These are phyloP conservation scores for Tylopilus vinaceipallidus DNA, from an alignment of 768 basidiomycete genomes.

Conservation along the genomic window DNA sequence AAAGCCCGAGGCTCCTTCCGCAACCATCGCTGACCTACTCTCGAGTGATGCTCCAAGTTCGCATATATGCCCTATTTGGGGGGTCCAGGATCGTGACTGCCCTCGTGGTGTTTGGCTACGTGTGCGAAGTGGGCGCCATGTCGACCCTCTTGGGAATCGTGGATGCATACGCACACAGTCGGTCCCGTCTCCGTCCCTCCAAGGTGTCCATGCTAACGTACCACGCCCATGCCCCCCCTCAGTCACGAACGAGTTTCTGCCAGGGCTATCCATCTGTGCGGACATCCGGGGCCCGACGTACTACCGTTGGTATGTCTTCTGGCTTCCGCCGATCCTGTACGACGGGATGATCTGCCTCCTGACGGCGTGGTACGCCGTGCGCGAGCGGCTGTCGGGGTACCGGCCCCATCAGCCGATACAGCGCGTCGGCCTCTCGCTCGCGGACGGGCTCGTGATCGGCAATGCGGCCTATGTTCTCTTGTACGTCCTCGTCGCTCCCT, in stretches of 20 bases:
- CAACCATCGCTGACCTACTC: background rate
- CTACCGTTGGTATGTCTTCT: background rate
- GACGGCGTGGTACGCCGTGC: constrained; percentile 3
- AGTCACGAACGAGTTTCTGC: constrained; percentile 10
- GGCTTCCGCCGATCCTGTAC: constrained; percentile 9
- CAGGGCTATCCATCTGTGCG: constrained; percentile 5
- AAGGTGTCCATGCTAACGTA: no score
- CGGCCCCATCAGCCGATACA: background rate
- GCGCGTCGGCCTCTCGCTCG: constrained; percentile 2
- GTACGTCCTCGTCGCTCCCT: background rate
- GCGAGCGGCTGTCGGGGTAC: background rate
- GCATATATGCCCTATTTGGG: constrained; percentile 2
- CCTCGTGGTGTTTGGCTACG: constrained; percentile 10
- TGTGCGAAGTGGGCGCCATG: constrained; percentile 15
- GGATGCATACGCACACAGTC: background rate
- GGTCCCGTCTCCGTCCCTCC: no score
- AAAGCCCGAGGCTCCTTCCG: background rate
- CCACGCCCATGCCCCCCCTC: no score
- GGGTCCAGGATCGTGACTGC: constrained; percentile 9
- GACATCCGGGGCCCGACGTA: background rate
- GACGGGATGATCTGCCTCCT: constrained; percentile 9
- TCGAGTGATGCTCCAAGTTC: background rate
- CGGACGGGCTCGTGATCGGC: constrained; percentile 10
- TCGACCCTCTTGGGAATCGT: background rate
- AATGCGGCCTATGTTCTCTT: constrained; percentile 16